Base-by-base conservation (phyloP, 805 yeast species). In the Lipomyces spencermartinsiae region DNA sequence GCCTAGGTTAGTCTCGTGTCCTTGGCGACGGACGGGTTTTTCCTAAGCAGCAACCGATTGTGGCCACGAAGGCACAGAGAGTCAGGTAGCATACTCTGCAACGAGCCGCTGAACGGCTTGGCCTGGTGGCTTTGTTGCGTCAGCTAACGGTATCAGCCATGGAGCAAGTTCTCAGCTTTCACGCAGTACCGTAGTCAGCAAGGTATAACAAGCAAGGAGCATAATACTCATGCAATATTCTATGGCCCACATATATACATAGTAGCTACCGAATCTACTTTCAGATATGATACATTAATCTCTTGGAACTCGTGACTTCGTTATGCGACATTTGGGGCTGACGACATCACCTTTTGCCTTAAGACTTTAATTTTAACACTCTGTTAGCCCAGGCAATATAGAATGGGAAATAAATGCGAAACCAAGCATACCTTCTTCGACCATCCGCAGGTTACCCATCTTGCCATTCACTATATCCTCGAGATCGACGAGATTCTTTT, bases 401-500 rank as follows among this genome's bases (percentile, higher is more conserved):
- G 6, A 43, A 34, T 31, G 33, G 55, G 16, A 51, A 31, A 39
- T 19, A 25, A 67, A 59, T 57, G 9, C 6, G 54, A 61, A 7
- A 14, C 6, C 46, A 61, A 7, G 33, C 76, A 43, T 58, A 58
- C 79, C 75, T 12, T 75, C 73, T 58, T 90, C 92, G 39, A 91
- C 84, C 61, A 85, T 85, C 72, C 87, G 86, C 71, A 91, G 78
- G 51, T 87, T 81, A 53, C 86, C 86, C 64, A 87, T 82, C 79
- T 93, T 94, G 75, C 89, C 93, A 65, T 86, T 86, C 67, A 94
- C 88, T 33, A 95, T 88, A 34, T 84, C 86, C 71, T 88, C 88
- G 71, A 94, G 83, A 74, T 92, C 92, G 19, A 83, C 84, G 5
- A 91, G 83, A 77, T 95, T 97, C 69, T 84, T 84, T 67, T 83